Base-by-base conservation (phyloP, 106 monocot species). In the Amphibolis antarctica region DNA sequence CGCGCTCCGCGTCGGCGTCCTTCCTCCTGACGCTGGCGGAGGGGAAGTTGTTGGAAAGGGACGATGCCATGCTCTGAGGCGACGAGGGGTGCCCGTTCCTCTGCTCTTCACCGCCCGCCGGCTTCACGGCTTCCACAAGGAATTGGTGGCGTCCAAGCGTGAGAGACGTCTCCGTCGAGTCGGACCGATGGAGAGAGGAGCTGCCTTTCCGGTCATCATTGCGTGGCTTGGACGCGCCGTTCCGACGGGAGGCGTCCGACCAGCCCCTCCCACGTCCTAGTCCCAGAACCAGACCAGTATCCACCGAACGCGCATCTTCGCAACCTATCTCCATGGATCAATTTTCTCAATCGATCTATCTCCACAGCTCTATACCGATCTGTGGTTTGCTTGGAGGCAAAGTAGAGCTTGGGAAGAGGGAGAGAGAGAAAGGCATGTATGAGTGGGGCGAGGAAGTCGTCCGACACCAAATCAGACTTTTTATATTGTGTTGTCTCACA, bases 251-350 rank as follows among this genome's bases (percentile, higher is more conserved):
- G 14, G 57, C n/a, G n/a, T n/a, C 17, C 28, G 14, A 61, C 20
- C 22, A 17, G 11, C 21, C 22, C 28, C n/a, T 19, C 5, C 57
- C 57, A 26, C 26, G 28, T 9, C 42, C 42, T 17, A 36, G 21
- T 6, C 60, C 60, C 1, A 61, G 60, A 61, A 24, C 60, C 18
- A 61, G n/a, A 10, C 60, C 60, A 12, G 60, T 61, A 42, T 61
- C 60, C 20, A 61, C 60, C 42, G 43, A 11, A 14, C 36, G 36
- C 2, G 36, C 36, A 36, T 36, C 36, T 7, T 61, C 60, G 27
- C 17, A 57, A 17, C 15, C 15, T 28, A 57, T 57, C 27, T 57
- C 57, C 28, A 57, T 57, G 25, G 57, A 57, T n/a, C n/a, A n/a
- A n/a, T n/a, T n/a, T n/a, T n/a, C n/a, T n/a, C n/a, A n/a, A n/a